Evolutionary conservation across 192 early-diverging fungal species (phyloP), one percentile per base, ranked within the genome.

Genomic region (Backusella parvicylindrica): DNA sequence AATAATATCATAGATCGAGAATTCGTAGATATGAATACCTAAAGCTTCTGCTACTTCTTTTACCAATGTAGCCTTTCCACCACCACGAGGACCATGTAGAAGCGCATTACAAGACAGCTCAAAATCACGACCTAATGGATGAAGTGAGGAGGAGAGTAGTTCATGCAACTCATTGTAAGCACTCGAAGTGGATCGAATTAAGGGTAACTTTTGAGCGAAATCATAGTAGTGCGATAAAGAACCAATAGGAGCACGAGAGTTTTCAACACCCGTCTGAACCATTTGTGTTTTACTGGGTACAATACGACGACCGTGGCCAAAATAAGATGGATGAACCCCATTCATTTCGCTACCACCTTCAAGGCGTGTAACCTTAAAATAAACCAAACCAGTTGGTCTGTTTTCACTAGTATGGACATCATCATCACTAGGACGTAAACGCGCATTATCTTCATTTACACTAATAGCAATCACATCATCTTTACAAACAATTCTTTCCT

Each of bases 51-150:
- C 90, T 0, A 92, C 88, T 66, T 86, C 82, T 18, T 83, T 79
- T 1, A 96, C 82, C 36, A 94, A 70, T 0, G 90, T 89, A 38
- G 88, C 85, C 74, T 98, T 98, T 13, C 97, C 97, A 18, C 89
- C 91, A 6, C 97, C 97, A 1, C 88, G 84, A 26, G 93, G 89
- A 13, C 95, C 96, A 72, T 93, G 90, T 23, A 98, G 69, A 36
- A 97, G 75, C 0, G 91, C 87, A 1, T 89, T 90, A 71, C 93
- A 93, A 16, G 85, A 84, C 23, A 97, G 82, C 12, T 86, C 87
- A 33, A 92, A 85, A n/a, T 87, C 78, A 16, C 86, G 75, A 0
- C 93, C 89, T 28, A 91, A 78, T 13, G 96, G 93, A 75, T 95
- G 91, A 15, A 97, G 84, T 49, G 87, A 88, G 1, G 93, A 91